Conservation (phyloP, 2,329 filamentous ascomycete species). For the Epichloe gansuensis region DNA sequence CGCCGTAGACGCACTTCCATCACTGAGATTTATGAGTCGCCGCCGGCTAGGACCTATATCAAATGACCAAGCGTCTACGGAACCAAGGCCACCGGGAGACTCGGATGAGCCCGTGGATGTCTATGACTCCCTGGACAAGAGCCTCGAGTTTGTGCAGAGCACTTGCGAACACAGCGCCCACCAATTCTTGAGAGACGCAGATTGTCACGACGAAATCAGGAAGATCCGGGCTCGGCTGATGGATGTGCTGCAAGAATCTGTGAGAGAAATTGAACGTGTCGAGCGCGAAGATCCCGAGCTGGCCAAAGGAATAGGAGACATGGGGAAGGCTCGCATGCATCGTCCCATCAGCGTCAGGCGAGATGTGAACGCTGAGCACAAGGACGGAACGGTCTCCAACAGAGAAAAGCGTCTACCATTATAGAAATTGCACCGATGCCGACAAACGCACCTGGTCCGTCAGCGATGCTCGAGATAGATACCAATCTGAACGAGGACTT, state of each 20-base stretch:
- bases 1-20: conserved; percentile 22
- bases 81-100: not conserved
- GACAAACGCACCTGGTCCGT: conserved; percentile 7
- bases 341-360: conserved; percentile 42
- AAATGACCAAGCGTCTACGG: conserved; percentile 10
- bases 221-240: conserved; percentile 55
- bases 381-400: conserved; percentile 14
- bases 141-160: conserved; percentile 66
- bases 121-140: conserved; percentile 66
- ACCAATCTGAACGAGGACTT: conserved; percentile 27
- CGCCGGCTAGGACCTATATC: conserved; percentile 21
- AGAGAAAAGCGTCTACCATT: conserved; percentile 14
- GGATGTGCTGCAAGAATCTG: conserved; percentile 49
- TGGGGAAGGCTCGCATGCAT: conserved; percentile 34
- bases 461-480: conserved; percentile 22
- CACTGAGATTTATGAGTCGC: conserved; percentile 28
- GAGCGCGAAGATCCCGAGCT: conserved; percentile 38
- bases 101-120: conserved; percentile 27
- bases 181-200: conserved; percentile 77
- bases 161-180: conserved; percentile 81
- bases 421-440: conserved; percentile 10
- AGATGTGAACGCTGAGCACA: conserved; percentile 23
- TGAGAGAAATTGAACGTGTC: conserved; percentile 45
- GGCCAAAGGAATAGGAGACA: conserved; percentile 25
- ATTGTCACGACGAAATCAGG: conserved; percentile 65